A percentile compares a stretch with the other conserved stretches of the same genome.
phyloP scores from a whole-genome alignment of 495 filamentous ascomycete genomes.

The Penicillium herquei region DNA sequence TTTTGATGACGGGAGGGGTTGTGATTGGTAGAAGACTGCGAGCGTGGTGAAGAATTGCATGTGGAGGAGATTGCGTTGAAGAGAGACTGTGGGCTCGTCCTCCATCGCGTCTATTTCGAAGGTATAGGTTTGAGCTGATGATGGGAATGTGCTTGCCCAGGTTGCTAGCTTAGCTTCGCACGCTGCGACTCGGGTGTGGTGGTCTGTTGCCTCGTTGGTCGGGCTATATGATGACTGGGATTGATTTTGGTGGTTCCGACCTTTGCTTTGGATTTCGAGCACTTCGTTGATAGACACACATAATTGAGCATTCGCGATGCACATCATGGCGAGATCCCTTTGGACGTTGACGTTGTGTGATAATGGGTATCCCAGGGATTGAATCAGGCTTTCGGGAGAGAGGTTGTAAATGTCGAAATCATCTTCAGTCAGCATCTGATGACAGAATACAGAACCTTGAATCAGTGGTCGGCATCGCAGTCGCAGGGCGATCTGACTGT shows the following conservation, averaged over 20 bases:
- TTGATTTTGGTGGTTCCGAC: not conserved
- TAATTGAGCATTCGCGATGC: conserved; percentile 13
- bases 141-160: conserved; percentile 16
- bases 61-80: conserved; percentile 20
- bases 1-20: conserved; percentile 15
- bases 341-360: conserved; percentile 6
- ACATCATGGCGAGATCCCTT: conserved; percentile 10
- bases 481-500: conserved; percentile 16
- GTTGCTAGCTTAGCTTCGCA: conserved; percentile 13
- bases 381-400: not conserved
- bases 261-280: conserved; percentile 16
- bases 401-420: conserved; percentile 12
- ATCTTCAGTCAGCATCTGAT: conserved; percentile 9
- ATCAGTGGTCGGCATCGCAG: conserved; percentile 15
- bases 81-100: conserved; percentile 6
- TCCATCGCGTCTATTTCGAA: not conserved
- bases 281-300: conserved; percentile 17
- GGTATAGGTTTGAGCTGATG: conserved; percentile 6
- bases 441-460: conserved; percentile 6
- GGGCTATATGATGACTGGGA: not conserved
- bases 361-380: not conserved
- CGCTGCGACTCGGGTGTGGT: not conserved
- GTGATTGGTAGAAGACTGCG: conserved; percentile 20
- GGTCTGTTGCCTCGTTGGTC: not conserved
- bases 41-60: conserved; percentile 20